Conservation (phyloP, 148 eudicot species). For the Chenopodium album region DNA sequence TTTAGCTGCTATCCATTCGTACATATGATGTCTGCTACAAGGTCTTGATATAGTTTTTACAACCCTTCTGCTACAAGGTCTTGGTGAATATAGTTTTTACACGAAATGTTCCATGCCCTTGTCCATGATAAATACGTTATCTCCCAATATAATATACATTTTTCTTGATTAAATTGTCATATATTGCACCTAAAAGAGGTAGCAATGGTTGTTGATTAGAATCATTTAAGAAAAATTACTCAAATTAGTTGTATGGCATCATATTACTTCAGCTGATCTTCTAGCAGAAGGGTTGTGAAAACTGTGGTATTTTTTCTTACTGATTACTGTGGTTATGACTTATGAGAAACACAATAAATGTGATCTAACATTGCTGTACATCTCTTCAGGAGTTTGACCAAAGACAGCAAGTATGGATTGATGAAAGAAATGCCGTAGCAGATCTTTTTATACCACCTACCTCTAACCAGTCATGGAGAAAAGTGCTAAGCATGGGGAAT, state of each 20-base stretch:
- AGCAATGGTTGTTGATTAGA: not conserved
- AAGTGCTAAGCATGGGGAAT: conserved; percentile 93
- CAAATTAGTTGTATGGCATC: too few relatives aligned
- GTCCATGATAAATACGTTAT: not conserved
- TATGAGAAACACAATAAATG: not conserved
- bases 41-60: not conserved
- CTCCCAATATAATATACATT: not conserved
- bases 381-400: conserved; percentile 45
- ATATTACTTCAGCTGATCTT: not conserved
- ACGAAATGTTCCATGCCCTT: not conserved
- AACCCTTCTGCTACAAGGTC: too few relatives aligned
- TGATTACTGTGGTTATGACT: not conserved
- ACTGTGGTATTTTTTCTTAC: not conserved
- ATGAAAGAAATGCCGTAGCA: conserved; percentile 58
- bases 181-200: not conserved
- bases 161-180: not conserved
- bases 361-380: not conserved
- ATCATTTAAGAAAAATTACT: not conserved
- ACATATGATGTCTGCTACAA: too few relatives aligned
- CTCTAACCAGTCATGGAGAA: conserved; percentile 91
- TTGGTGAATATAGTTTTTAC: not conserved
- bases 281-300: too few relatives aligned
- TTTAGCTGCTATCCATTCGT: not conserved
- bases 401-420: conserved; percentile 51
- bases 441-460: conserved; percentile 72